Percentiles rank a stretch among this genome's conserved stretches.
Conservation (phyloP, 169 alveolate species). For the Plasmodium fragile region DNA sequence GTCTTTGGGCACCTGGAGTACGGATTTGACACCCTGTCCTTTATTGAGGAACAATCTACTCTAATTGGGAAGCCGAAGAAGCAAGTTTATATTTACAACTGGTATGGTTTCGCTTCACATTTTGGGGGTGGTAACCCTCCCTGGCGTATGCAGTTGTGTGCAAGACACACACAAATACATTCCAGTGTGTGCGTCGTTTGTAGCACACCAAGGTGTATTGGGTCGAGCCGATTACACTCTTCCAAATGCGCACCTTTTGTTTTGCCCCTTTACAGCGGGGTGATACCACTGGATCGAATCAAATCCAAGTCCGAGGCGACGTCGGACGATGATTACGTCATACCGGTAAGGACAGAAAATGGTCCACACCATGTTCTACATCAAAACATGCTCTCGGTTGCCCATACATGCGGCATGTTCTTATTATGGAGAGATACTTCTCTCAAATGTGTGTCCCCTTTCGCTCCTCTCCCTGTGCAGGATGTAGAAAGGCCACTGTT, state of each 20-base stretch:
- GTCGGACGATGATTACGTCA: conserved; percentile 51
- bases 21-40: conserved; percentile 86
- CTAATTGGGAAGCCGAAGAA: conserved; percentile 84
- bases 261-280: conserved; percentile 27
- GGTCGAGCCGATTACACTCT: not conserved
- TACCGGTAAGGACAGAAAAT: conserved; percentile 44
- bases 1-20: conserved; percentile 88
- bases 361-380: not conserved
- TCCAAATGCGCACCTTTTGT: not conserved
- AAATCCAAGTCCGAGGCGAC: conserved; percentile 40
- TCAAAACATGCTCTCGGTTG: not conserved
- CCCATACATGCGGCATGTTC: not conserved
- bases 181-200: not conserved
- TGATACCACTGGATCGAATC: conserved; percentile 53
- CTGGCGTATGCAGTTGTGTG: not conserved
- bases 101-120: conserved; percentile 70
- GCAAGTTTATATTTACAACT: conserved; percentile 86
- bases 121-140: not conserved
- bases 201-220: not conserved
- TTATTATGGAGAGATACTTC: not conserved
- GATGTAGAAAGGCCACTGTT: conserved; percentile 70
- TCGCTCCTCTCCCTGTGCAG: not conserved
- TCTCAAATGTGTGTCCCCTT: not conserved
- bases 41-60: conserved; percentile 86
- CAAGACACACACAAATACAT: not conserved